A percentile compares a stretch with the other conserved stretches of the same genome.
phyloP scores from a whole-genome alignment of 495 filamentous ascomycete genomes.

The Tuber magnatum region DNA sequence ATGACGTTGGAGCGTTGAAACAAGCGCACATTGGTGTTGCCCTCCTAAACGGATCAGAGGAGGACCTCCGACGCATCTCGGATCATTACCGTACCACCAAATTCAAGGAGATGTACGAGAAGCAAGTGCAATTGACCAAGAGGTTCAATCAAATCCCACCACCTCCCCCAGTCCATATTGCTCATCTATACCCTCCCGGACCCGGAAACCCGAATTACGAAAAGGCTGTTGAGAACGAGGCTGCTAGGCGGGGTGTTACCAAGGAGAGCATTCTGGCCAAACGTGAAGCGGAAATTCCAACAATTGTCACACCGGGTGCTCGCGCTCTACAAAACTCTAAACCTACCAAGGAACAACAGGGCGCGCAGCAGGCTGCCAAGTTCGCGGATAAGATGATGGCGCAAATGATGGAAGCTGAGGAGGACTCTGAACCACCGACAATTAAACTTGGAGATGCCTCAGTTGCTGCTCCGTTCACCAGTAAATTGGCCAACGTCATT shows the following conservation, averaged over 20 bases:
- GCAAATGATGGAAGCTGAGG: slow-evolving; percentile 85
- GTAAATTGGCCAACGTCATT: slow-evolving; percentile 92
- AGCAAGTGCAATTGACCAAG: slow-evolving; percentile 81
- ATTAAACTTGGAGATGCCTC: slow-evolving; percentile 98
- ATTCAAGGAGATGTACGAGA: slow-evolving; percentile 98
- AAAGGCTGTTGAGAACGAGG: slow-evolving; percentile 81
- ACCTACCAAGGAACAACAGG: slow-evolving; percentile 52
- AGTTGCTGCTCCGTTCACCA: slow-evolving; percentile 93
- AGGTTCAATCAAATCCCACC: slow-evolving; percentile 87
- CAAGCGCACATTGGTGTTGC: slow-evolving; percentile 97
- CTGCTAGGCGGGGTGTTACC: slow-evolving; percentile 59
- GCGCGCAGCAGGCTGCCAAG: slow-evolving; percentile 62
- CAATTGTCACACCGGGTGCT: slow-evolving; percentile 62
- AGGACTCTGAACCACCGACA: slow-evolving; percentile 83
- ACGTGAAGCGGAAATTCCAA: slow-evolving; percentile 48
- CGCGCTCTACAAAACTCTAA: slow-evolving; percentile 59
- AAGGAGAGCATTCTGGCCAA: slow-evolving; percentile 43
- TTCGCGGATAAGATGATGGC: slow-evolving; percentile 81
- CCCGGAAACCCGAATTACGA: slow-evolving; percentile 90
- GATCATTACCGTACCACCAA: slow-evolving; percentile 89
- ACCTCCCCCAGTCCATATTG: slow-evolving; percentile 81
- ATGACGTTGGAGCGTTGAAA: slow-evolving; percentile 96
- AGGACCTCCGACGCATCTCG: slow-evolving; percentile 81
- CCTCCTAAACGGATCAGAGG: slow-evolving; percentile 85
- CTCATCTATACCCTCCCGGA: slow-evolving; percentile 89